Evolutionary conservation across 2,329 filamentous ascomycete species (phyloP), one percentile per base, ranked within the genome.

Genomic region (Penicillium paneum): DNA sequence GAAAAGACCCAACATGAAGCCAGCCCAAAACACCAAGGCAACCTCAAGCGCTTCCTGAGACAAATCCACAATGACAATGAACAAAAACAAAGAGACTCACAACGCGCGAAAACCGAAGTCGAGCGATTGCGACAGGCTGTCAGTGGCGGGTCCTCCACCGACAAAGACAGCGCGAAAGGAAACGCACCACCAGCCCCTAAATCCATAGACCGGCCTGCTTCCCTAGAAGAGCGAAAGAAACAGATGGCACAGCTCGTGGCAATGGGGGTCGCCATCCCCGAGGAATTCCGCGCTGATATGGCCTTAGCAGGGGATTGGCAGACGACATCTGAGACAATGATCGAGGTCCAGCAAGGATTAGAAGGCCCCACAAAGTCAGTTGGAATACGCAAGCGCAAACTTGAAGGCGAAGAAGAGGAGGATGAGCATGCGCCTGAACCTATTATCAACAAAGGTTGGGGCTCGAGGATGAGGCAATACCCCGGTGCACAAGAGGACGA

Each of bases 231-330:
- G 61, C 79, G 90, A 52, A 93, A 93, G 73, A 82, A 81, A 51
- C 94, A 99, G 74, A 83, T 95, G 66, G 87, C 91, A 59, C 91
- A 97, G 73, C 79, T 99, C 11, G 91, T 88, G 5, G 89, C 88
- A 34, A 82, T 99, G 80, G 94, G 94, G 0, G 85, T 99, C 45
- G 84, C 85, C 43, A 83, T 97, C 50, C 94, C 94, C 0, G 86
- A 90, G 41, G 86, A 89, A 61, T 85, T 90, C 53, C 81, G 90
- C 55, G 80, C 82, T 2, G 90, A 94, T 56, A 85, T 97, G 83
- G 91, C 92, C 5, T 85, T 97, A 78, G 86, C 88, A 4, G 91
- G 94, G 31, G 89, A 96, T 49, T 99, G 93, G 93, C 85, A 90
- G 55, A 84, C 82, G 6, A 83, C 90, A 38, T 80, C 84, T 41